Base-by-base conservation (phyloP, 306 rosid genomes). In the Sindora glabra region DNA sequence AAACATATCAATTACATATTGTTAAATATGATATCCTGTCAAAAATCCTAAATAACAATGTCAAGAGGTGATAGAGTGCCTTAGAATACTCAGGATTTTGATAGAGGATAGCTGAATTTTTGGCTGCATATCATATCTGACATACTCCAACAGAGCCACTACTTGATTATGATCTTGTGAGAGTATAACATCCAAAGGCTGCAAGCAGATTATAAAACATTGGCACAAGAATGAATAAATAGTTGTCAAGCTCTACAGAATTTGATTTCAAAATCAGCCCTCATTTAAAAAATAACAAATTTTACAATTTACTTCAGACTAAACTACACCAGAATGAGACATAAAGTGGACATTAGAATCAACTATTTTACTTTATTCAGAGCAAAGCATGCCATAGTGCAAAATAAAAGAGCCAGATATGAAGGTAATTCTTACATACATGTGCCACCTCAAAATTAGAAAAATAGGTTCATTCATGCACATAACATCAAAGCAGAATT, bases 101-200 rank as follows among this genome's bases (percentile, higher is more conserved):
- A 92, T 84, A 52, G 98, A 88, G 74, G 76, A 78, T 75, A 81
- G 89, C 75, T 88, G 98, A 73, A 88, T 78, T 73, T 79, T 85
- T 54, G 95, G 96, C 67, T 56, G 90, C 80, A 81, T 81, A 70
- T 92, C 98, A 70, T 92, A 92, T 92, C 98, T 81, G 66, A 81
- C 95, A 65, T 88, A 92, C 84, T 92, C 98, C 84, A 92, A 76
- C 45, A 92, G 71, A 16, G 88, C 86, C 52, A 92, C 84, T 72
- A 92, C 78, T 81, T 92, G 98, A 77, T 77, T 79, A 61, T 83
- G 95, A 83, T 92, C 98, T 68, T 92, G 98, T 32, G 96, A 80
- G 56, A 92, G 96, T 62, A 92, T 81, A 72, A 88, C 78, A 72
- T 92, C 96, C 90, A 92, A 75, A 29, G 98, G 96, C 98, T 92